Evolutionary conservation across 768 basidiomycete genomes (phyloP).

Genomic region (Suillus americanus): DNA sequence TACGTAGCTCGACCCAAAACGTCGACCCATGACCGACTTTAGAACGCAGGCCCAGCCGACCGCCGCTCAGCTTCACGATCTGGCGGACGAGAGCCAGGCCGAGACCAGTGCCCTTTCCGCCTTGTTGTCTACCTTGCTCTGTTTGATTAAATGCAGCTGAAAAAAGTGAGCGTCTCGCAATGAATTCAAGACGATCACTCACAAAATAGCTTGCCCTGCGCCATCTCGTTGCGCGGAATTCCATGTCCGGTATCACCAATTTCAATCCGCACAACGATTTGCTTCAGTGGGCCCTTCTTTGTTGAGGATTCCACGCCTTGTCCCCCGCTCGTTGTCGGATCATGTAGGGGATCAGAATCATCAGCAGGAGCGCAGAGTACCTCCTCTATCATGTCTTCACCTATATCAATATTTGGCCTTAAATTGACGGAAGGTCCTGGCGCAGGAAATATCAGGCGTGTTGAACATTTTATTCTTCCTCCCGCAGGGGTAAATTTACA

Average conservation of each 20-base stretch:
- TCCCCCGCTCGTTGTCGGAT: background rate
- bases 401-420: conserved; percentile 8
- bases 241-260: conserved; percentile 76
- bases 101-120: conserved; percentile 71
- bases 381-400: conserved; percentile 24
- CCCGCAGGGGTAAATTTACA: conserved; percentile 78
- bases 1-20: conserved; percentile 84
- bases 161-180: conserved; percentile 11
- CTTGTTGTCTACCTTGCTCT: conserved; percentile 72
- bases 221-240: conserved; percentile 64
- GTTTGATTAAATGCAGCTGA: conserved; percentile 77
- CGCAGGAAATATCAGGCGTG: conserved; percentile 49
- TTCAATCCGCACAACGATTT: conserved; percentile 83
- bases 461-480: conserved; percentile 66
- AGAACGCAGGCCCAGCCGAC: conserved; percentile 68
- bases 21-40: conserved; percentile 72
- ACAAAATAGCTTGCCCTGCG: conserved; percentile 72
- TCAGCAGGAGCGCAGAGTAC: conserved; percentile 31
- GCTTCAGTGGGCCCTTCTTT: conserved; percentile 40
- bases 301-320: background rate
- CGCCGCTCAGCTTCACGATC: conserved; percentile 74
- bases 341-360: conserved; percentile 23
- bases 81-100: conserved; percentile 76
- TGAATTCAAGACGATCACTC: conserved; percentile 24
- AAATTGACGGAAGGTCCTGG: conserved; percentile 12